Evolutionary conservation across 176 grass and related monocot species (phyloP).

Genomic region (Oryza rufipogon): DNA sequence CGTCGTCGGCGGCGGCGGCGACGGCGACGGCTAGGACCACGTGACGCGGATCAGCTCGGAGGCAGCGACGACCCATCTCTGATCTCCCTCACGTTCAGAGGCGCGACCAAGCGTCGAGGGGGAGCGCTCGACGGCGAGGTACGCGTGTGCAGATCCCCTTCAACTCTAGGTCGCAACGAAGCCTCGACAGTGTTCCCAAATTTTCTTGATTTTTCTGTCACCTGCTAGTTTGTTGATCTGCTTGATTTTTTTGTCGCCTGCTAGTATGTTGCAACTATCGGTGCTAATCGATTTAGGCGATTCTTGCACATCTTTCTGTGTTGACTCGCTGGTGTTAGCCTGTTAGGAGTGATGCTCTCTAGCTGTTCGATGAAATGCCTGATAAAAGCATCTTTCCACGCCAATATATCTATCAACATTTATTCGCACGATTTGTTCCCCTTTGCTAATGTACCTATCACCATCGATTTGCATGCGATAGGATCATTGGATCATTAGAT

Average conservation of each 20-base stretch:
- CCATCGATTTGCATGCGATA: background rate
- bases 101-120: background rate
- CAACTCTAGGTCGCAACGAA: background rate
- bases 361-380: constrained; percentile 37
- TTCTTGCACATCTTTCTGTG: background rate
- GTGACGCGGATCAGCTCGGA: background rate
- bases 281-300: background rate
- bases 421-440: background rate
- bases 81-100: background rate
- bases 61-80: background rate
- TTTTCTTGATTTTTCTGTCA: background rate
- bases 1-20: no score
- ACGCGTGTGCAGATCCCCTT: background rate
- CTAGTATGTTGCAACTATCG: background rate
- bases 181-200: background rate
- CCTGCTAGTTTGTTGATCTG: background rate
- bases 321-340: background rate
- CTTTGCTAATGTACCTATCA: background rate
- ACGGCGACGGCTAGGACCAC: background rate
- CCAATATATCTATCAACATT: background rate
- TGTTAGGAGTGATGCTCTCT: background rate
- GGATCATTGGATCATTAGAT: background rate
- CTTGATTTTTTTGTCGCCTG: background rate
- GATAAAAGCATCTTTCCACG: background rate
- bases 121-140: background rate